Conservation (phyloP, 225 moss, liverwort and hornwort species). For the Straminergon stramineum region DNA sequence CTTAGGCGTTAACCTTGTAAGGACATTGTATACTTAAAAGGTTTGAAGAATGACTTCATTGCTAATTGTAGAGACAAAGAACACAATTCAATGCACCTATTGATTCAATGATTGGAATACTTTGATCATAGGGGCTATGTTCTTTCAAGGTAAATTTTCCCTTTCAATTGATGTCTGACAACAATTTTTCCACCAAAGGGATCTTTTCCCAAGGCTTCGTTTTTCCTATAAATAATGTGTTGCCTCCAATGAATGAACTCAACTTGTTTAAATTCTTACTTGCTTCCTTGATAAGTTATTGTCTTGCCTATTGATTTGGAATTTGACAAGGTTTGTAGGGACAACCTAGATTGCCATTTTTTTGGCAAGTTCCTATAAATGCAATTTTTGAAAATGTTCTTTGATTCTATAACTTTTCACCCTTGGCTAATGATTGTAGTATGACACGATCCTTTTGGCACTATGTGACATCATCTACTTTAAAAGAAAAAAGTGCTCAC, state of each 20-base stretch:
- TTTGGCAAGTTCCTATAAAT: neutral
- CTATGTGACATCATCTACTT: too few species aligned
- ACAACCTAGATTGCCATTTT: neutral
- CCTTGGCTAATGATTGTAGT: too few species aligned
- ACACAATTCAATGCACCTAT: neutral
- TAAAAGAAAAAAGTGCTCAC: too few species aligned
- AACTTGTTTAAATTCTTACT: neutral
- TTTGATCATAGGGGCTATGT: fast-evolving
- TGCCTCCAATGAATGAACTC: fast-evolving
- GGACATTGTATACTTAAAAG: fast-evolving
- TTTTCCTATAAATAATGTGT: neutral
- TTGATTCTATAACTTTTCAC: too few species aligned
- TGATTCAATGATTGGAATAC: neutral
- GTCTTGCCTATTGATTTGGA: neutral
- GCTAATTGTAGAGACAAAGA: neutral
- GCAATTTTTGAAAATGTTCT: fast-evolving
- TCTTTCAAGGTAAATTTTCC: neutral
- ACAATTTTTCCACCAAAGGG: neutral
- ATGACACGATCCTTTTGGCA: too few species aligned
- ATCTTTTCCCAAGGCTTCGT: neutral
- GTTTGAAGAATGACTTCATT: neutral
- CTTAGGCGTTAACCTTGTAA: fast-evolving
- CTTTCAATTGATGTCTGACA: fast-evolving
- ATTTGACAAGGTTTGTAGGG: fast-evolving
- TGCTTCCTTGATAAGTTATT: neutral